Evolutionary conservation across 371 early-diverging fungal genomes (phyloP).

Genomic region (Mortierella sp.): DNA sequence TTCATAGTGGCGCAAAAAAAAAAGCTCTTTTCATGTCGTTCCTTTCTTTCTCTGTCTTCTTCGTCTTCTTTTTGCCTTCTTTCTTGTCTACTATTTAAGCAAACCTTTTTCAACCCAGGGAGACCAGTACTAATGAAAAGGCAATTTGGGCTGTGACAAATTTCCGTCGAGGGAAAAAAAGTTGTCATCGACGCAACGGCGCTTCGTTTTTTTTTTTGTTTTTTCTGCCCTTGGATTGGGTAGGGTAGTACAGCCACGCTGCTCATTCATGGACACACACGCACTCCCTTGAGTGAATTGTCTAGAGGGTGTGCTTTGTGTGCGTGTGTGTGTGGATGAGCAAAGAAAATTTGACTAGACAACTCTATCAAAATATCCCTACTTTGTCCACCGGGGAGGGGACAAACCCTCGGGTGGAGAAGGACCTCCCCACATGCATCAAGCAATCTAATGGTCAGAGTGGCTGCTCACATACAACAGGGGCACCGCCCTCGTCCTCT

Average conservation of each 20-base stretch:
- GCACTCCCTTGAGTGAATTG: background rate
- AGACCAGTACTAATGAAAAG: background rate
- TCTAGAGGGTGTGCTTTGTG: too few species aligned
- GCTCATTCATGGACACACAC: too few species aligned
- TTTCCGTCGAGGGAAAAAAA: background rate
- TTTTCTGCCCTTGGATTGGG: too few species aligned
- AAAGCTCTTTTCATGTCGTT: too few species aligned
- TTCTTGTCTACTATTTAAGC: too few species aligned
- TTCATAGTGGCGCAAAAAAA: too few species aligned
- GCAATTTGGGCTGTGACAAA: background rate
- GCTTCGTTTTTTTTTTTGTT: background rate
- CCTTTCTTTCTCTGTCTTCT: too few species aligned
- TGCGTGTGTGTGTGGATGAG: background rate
- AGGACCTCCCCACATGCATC: too few species aligned
- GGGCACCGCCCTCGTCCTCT: background rate
- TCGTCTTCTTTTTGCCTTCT: too few species aligned
- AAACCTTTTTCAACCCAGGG: background rate
- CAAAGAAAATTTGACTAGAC: background rate
- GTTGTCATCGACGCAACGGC: background rate
- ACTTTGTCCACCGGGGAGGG: background rate
- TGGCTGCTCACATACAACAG: background rate
- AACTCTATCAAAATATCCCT: background rate
- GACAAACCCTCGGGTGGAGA: slow-evolving; percentile 9
- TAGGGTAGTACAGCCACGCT: slow-evolving; percentile 6
- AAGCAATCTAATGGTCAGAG: background rate